These are phyloP conservation scores for Polytrichum formosum DNA, from an alignment of 225 moss, liverwort and hornwort genomes.

Conservation along the genomic window DNA sequence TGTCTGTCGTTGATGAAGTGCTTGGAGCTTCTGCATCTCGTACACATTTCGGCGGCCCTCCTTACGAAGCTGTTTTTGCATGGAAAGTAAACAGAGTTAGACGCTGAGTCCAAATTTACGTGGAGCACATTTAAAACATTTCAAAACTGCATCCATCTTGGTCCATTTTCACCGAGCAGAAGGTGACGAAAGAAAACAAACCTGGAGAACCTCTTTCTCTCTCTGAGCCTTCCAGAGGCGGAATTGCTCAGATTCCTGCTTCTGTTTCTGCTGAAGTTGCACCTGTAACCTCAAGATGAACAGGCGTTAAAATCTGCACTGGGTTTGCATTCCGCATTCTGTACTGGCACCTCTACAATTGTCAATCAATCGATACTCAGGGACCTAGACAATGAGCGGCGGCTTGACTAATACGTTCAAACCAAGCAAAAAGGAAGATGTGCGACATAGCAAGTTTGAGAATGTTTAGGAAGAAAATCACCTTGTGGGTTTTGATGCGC, in stretches of 20 bases:
- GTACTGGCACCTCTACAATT: no score
- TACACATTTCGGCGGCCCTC: slow-evolving; percentile 90
- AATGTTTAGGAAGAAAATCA: slow-evolving; percentile 5
- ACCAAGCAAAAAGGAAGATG: background rate
- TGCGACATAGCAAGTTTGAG: no score
- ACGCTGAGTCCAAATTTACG: no score
- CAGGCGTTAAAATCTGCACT: no score
- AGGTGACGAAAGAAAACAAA: slow-evolving; percentile 12
- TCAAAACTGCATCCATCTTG: no score
- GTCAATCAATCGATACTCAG: background rate
- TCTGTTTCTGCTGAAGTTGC: slow-evolving; percentile 67
- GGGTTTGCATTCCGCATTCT: no score
- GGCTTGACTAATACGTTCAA: background rate
- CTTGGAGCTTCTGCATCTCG: slow-evolving; percentile 98
- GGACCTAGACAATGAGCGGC: no score
- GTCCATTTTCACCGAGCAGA: background rate
- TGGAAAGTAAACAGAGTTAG: no score
- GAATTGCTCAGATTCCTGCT: slow-evolving; percentile 69
- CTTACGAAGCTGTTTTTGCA: slow-evolving; percentile 68
- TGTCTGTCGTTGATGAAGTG: slow-evolving; percentile 83
- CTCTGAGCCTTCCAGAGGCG: slow-evolving; percentile 82
- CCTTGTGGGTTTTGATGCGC: slow-evolving; percentile 95
- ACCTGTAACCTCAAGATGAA: slow-evolving; percentile 29
- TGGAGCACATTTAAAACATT: no score
- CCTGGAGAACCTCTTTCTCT: slow-evolving; percentile 96